phyloP scores from a whole-genome alignment of 164 flowering plant species.

The Litsea cubeba region DNA sequence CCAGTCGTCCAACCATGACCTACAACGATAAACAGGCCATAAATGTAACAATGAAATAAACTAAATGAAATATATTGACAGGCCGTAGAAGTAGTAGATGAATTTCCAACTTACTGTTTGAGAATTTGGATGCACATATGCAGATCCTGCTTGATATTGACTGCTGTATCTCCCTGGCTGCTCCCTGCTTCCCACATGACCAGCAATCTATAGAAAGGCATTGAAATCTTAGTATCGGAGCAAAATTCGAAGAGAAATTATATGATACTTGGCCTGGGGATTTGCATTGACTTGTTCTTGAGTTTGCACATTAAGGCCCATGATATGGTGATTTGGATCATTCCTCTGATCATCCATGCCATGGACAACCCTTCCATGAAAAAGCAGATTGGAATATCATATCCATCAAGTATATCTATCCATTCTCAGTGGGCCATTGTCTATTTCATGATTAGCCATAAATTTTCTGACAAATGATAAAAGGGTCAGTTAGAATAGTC shows the following conservation, averaged over 20 bases:
- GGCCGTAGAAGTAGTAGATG: too few relatives aligned
- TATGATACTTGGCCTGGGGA: neutral
- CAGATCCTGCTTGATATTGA: constrained; percentile 47
- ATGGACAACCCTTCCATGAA: neutral
- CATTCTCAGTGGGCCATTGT: neutral
- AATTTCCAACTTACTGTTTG: constrained; percentile 47
- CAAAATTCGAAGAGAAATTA: neutral
- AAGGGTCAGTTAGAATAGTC: too few relatives aligned
- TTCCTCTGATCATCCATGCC: neutral
- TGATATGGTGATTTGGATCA: neutral
- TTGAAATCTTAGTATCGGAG: constrained; percentile 5
- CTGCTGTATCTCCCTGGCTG: constrained; percentile 50
- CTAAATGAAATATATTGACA: neutral
- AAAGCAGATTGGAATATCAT: neutral
- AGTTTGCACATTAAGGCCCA: neutral
- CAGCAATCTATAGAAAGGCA: constrained; percentile 39
- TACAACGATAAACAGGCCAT: constrained; percentile 14
- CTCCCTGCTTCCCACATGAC: constrained; percentile 44
- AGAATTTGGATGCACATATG: constrained; percentile 50
- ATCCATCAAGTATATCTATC: neutral
- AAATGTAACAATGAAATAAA: neutral
- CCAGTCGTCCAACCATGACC: constrained; percentile 67
- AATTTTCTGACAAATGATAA: too few relatives aligned
- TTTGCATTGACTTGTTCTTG: neutral
- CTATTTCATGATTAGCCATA: too few relatives aligned